Percentiles rank a stretch among this genome's conserved stretches.
phyloP scores from a whole-genome alignment of 345 rosid genomes.

The Kernera saxatilis region DNA sequence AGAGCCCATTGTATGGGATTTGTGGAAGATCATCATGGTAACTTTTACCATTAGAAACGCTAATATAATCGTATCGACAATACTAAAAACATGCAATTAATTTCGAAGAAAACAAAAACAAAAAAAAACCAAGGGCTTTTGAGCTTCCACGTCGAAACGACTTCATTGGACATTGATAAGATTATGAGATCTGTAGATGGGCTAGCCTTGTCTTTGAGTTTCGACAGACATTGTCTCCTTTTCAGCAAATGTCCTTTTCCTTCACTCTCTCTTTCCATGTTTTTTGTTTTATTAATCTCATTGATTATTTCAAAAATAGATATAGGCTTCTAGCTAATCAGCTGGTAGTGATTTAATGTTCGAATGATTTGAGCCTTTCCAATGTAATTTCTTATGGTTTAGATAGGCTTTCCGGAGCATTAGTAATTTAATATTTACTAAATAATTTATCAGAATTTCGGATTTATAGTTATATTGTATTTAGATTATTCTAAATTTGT shows the following conservation, averaged over 20 bases:
- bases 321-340: not conserved
- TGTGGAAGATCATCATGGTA: not conserved
- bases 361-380: not conserved
- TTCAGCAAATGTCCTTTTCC: not conserved
- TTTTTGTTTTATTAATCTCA: not conserved
- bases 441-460: too few relatives aligned
- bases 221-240: slow-evolving; percentile 27
- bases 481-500: too few relatives aligned
- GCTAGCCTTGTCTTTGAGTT: slow-evolving; percentile 25
- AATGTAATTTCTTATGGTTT: not conserved
- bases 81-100: not conserved
- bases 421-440: not conserved
- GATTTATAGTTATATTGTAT: too few relatives aligned
- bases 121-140: not conserved
- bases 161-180: slow-evolving; percentile 14
- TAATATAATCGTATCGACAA: not conserved
- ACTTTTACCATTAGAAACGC: not conserved
- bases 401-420: not conserved
- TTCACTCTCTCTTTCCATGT: not conserved
- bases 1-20: not conserved
- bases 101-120: not conserved
- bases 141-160: slow-evolving; percentile 24
- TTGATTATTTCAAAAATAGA: not conserved
- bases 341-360: not conserved
- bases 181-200: slow-evolving; percentile 23